A percentile compares a stretch with the other conserved stretches of the same genome.
Evolutionary conservation across 805 yeast genomes (phyloP).

Genomic region (Lipomyces spencermartinsiae): DNA sequence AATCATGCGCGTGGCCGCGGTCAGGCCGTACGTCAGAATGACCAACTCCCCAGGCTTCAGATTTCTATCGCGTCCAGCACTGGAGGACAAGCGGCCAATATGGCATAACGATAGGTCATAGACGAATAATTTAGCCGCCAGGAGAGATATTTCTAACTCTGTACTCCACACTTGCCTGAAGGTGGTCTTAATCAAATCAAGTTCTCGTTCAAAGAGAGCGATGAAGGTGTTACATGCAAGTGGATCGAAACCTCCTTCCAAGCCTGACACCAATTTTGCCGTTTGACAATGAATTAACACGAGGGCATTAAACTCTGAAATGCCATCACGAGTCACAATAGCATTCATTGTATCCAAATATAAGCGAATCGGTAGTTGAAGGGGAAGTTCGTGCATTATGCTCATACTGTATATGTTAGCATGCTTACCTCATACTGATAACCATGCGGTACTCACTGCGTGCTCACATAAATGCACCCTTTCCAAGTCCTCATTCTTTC

Average conservation of each 20-base stretch:
- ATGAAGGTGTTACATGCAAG: constrained; percentile 3
- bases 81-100: constrained; percentile 3
- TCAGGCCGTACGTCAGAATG: constrained; percentile 2
- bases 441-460: constrained; percentile 4
- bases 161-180: not conserved
- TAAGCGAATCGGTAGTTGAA: constrained; percentile 8
- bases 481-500: constrained; percentile 7
- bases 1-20: constrained; percentile 2
- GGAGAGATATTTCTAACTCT: constrained; percentile 13
- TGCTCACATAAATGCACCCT: constrained; percentile 9
- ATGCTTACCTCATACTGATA: not conserved
- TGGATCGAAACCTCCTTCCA: constrained; percentile 11
- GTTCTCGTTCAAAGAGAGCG: constrained; percentile 7
- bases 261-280: constrained; percentile 9
- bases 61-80: not conserved
- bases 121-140: not conserved
- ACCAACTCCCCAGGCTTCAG: constrained; percentile 5
- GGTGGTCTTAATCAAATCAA: not conserved
- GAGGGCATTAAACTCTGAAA: constrained; percentile 5
- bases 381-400: constrained; percentile 6
- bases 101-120: not conserved
- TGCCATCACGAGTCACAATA: not conserved
- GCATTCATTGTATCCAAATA: constrained; percentile 1
- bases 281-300: constrained; percentile 10
- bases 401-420: not conserved